These are phyloP conservation scores for Terfezia boudieri DNA, from an alignment of 495 filamentous ascomycete species.

Conservation along the genomic window DNA sequence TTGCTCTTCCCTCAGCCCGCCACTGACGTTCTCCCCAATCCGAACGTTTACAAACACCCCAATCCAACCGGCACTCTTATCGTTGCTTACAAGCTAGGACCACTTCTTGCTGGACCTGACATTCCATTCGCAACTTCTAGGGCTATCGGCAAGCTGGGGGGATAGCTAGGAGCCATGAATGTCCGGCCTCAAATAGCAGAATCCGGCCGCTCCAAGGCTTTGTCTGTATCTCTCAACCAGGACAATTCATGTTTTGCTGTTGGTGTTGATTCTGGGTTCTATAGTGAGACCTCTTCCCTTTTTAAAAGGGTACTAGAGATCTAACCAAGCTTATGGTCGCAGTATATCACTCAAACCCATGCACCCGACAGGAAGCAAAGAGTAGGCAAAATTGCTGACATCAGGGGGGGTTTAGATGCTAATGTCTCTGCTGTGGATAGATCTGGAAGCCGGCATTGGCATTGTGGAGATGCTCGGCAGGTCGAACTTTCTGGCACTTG, in stretches of 20 bases:
- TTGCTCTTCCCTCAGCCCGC: no score
- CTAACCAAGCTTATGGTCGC: background rate
- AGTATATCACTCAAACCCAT: conserved; percentile 65
- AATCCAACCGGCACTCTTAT: no score
- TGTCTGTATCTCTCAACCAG: conserved; percentile 71
- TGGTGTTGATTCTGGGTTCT: conserved; percentile 67
- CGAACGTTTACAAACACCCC: no score
- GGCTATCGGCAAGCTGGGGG: no score
- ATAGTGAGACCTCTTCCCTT: conserved; percentile 33
- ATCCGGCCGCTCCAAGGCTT: conserved; percentile 46
- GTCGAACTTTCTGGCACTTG: conserved; percentile 69
- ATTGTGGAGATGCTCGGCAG: conserved; percentile 71
- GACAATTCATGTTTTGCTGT: conserved; percentile 77
- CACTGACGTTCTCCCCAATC: no score
- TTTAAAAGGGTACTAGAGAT: background rate
- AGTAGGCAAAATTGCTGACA: conserved; percentile 22
- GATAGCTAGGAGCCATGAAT: conserved; percentile 41
- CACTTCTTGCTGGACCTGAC: no score
- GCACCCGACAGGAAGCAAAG: conserved; percentile 45
- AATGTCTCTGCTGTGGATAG: conserved; percentile 21
- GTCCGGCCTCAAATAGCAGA: conserved; percentile 68
- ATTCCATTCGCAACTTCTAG: no score
- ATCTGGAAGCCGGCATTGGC: conserved; percentile 69
- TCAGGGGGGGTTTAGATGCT: background rate
- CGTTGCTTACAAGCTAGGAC: no score